Evolutionary conservation across 371 early-diverging fungal genomes (phyloP).

Genomic region (Mucor saturninus): DNA sequence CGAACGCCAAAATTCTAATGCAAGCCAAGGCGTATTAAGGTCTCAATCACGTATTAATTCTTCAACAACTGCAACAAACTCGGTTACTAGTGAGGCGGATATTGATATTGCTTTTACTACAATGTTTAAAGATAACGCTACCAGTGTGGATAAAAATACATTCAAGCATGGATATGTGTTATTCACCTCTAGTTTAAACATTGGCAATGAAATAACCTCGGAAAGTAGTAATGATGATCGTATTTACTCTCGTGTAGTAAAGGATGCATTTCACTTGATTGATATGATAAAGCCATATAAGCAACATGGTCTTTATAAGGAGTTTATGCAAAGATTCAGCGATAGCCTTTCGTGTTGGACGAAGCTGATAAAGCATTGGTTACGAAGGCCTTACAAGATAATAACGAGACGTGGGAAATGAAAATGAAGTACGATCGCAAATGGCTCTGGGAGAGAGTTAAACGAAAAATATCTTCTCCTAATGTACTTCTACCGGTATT

Average conservation of each 20-base stretch:
- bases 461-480: slow-evolving; percentile 6
- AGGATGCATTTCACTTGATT: slow-evolving; percentile 10
- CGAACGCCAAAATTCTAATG: too few relatives aligned
- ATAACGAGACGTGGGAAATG: slow-evolving; percentile 1
- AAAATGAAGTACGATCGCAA: slow-evolving; percentile 6
- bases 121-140: too few relatives aligned
- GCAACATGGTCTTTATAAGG: background rate
- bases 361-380: slow-evolving; percentile 3
- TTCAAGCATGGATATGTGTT: too few relatives aligned
- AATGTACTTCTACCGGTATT: background rate
- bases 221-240: background rate
- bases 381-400: background rate
- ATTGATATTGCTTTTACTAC: too few relatives aligned
- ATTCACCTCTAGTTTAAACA: too few relatives aligned
- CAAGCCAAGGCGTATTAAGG: too few relatives aligned
- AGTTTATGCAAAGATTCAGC: background rate
- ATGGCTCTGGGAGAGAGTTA: slow-evolving; percentile 10
- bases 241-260: background rate
- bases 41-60: too few relatives aligned
- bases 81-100: too few relatives aligned
- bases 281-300: slow-evolving; percentile 8
- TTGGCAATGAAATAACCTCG: too few relatives aligned
- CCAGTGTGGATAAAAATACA: too few relatives aligned
- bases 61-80: too few relatives aligned
- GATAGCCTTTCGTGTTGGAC: too few relatives aligned